phyloP scores from a whole-genome alignment of 1,139 yeast species.

The Lizanozyma gosingica region DNA sequence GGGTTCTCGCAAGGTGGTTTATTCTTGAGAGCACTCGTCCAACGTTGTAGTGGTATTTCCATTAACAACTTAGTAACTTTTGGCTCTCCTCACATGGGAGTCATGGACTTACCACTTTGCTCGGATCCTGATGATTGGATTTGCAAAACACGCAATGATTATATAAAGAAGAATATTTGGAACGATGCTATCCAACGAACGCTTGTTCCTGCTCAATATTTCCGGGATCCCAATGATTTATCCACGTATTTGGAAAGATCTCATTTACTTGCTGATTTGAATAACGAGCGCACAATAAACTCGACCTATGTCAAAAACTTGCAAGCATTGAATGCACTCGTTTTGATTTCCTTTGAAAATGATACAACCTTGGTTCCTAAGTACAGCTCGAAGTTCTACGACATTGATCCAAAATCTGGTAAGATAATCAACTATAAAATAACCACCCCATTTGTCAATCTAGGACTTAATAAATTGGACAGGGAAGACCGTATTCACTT shows the following conservation, averaged over 20 bases:
- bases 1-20: conserved; percentile 85
- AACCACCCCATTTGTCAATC: conserved; percentile 34
- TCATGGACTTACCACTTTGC: conserved; percentile 62
- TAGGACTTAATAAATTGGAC: conserved; percentile 45
- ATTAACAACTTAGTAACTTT: conserved; percentile 56
- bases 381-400: conserved; percentile 62
- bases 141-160: conserved; percentile 46
- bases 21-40: conserved; percentile 56
- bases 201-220: conserved; percentile 69
- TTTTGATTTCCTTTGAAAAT: conserved; percentile 48
- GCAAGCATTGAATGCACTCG: conserved; percentile 38
- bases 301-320: conserved; percentile 35
- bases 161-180: conserved; percentile 59
- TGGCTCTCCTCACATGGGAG: conserved; percentile 81
- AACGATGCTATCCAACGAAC: conserved; percentile 44
- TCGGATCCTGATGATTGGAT: conserved; percentile 44
- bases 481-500: conserved; percentile 38
- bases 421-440: conserved; percentile 31
- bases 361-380: conserved; percentile 69
- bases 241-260: conserved; percentile 33
- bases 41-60: conserved; percentile 42
- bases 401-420: conserved; percentile 38
- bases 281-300: conserved; percentile 44
- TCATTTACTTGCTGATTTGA: conserved; percentile 51
- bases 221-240: conserved; percentile 39